Base-by-base conservation (phyloP, 768 basidiomycete genomes). In the Epithele typhae region DNA sequence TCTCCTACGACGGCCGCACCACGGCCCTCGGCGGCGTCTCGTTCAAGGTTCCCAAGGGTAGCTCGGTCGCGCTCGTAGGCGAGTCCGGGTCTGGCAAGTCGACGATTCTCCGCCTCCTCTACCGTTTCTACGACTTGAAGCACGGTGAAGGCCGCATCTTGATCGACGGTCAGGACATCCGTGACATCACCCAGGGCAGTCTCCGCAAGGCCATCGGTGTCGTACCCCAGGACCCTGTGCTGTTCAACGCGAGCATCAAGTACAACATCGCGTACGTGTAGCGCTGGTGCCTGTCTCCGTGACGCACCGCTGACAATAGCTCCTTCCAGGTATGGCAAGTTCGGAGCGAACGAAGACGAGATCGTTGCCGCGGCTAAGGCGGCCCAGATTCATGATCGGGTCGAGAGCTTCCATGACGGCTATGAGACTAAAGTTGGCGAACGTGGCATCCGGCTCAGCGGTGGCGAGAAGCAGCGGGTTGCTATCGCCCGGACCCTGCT, bases 341-440 rank as follows among this genome's bases (percentile, higher is more conserved):
- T 86, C 48, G 83, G 78, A 3, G 70, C 87, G 3, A 72, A 77
- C 2, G 62, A 70, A 10, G 85, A 88, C 27, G 90, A 92, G 56
- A 83, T 94, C 43, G 81, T 89, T 57, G 70, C 73, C 25, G 91
- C 87, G 5, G 87, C 91, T 0, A 78, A 75, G 58, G 85, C 85
- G 25, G 91, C 91, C 3, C 86, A 89, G 59, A 85, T 96, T 75
- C 90, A 93, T 59, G 90, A 93, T 30, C 76, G 87, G 5, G 87
- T 96, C 56, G 63, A 84, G 66, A 71, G 74, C 34, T 94, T 94
- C 78, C 84, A 90, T 4, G 89, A 92, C 48, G 81, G 80, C 64
- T 94, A 93, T 61, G 77, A 87, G 25, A 94, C 92, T 18, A 81
- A 84, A 56, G 83, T 93, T 25, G 92, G 92, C n/a, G 92, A 94